Percentiles rank a stretch among this genome's conserved stretches.
Evolutionary conservation across 352 stramenopile species (phyloP).

Genomic region (Saprolegnia parasitica): DNA sequence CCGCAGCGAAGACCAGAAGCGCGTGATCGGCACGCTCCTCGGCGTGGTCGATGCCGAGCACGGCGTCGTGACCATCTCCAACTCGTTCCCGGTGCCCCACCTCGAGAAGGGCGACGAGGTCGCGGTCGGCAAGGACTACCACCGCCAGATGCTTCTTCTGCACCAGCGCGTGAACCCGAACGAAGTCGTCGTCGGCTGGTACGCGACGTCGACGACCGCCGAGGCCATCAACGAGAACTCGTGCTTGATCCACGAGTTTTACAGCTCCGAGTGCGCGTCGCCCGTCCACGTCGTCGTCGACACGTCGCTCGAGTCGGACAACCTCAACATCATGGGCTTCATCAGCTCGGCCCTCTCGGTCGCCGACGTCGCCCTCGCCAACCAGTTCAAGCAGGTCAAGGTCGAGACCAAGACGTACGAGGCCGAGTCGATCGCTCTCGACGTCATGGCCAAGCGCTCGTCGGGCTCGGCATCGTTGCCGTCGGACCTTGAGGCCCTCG

Average conservation of each 20-base stretch:
- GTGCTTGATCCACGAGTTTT: slow-evolving; percentile 98
- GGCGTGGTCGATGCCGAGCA: slow-evolving; percentile 72
- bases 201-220: slow-evolving; percentile 69
- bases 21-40: slow-evolving; percentile 97
- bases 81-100: slow-evolving; percentile 96
- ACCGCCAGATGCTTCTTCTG: slow-evolving; percentile 96
- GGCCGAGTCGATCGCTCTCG: slow-evolving; percentile 91
- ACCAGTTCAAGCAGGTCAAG: slow-evolving; percentile 92
- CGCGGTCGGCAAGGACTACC: slow-evolving; percentile 97
- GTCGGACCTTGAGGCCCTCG: slow-evolving; percentile 69
- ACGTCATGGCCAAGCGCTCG: slow-evolving; percentile 48
- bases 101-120: slow-evolving; percentile 95
- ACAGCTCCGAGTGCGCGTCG: slow-evolving; percentile 89
- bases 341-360: slow-evolving; percentile 86
- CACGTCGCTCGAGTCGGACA: slow-evolving; percentile 74
- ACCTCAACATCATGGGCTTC: slow-evolving; percentile 90
- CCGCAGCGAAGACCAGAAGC: slow-evolving; percentile 87
- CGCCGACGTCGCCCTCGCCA: slow-evolving; percentile 86
- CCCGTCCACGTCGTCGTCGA: slow-evolving; percentile 95
- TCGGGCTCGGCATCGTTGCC: slow-evolving; percentile 46
- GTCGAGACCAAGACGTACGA: slow-evolving; percentile 90
- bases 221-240: slow-evolving; percentile 90
- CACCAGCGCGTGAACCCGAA: slow-evolving; percentile 92
- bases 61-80: slow-evolving; percentile 89
- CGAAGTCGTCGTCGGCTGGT: slow-evolving; percentile 97